Conservation (phyloP, 208 protist genomes). For the Leptomonas pyrrhocoris region DNA sequence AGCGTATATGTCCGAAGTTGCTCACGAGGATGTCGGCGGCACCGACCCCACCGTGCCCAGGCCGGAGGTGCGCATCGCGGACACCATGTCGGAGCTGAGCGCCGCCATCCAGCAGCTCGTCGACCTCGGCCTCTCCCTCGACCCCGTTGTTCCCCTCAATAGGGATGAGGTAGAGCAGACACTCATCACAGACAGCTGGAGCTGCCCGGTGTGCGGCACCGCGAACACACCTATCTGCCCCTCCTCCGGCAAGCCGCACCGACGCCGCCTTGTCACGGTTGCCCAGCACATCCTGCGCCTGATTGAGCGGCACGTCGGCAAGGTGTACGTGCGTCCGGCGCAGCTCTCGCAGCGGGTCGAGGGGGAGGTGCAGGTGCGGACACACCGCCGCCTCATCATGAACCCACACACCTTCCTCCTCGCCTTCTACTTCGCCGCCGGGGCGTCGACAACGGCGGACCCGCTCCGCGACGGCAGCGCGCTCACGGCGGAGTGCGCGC, state of each 20-base stretch:
- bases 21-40: not conserved
- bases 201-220: slow-evolving; percentile 54
- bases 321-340: slow-evolving; percentile 55
- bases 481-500: slow-evolving; percentile 61
- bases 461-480: not conserved
- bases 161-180: slow-evolving; percentile 68
- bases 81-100: slow-evolving; percentile 48
- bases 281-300: slow-evolving; percentile 65
- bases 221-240: slow-evolving; percentile 50
- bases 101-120: slow-evolving; percentile 46
- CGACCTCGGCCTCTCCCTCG: slow-evolving; percentile 54
- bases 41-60: not conserved
- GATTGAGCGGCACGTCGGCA: slow-evolving; percentile 56
- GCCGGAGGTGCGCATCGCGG: slow-evolving; percentile 21
- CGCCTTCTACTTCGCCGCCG: slow-evolving; percentile 67
- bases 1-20: not conserved
- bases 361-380: slow-evolving; percentile 64
- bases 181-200: slow-evolving; percentile 75
- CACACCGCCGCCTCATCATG: slow-evolving; percentile 58
- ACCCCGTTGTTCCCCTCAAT: slow-evolving; percentile 23
- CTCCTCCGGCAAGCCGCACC: slow-evolving; percentile 58
- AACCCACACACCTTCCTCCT: slow-evolving; percentile 80
- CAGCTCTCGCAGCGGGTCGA: slow-evolving; percentile 54
- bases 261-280: slow-evolving; percentile 63
- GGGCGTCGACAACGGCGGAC: slow-evolving; percentile 1